These are phyloP conservation scores for Ottelia alismoides DNA, from an alignment of 106 monocot species.

Conservation along the genomic window DNA sequence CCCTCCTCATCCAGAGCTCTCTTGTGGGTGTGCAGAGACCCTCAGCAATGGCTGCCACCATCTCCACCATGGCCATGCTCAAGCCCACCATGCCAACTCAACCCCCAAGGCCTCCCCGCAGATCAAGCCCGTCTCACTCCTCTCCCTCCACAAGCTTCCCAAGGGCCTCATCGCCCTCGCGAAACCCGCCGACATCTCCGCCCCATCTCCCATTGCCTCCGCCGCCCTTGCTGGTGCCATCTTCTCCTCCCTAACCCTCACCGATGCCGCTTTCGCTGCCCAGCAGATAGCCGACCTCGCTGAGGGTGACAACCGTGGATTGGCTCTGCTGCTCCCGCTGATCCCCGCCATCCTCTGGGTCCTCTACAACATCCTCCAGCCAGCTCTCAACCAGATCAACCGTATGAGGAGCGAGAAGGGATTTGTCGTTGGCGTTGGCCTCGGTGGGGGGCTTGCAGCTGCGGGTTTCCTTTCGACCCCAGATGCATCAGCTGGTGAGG, in stretches of 20 bases:
- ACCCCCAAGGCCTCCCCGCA: conserved; percentile 5
- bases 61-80: conserved; percentile 59
- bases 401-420: conserved; percentile 54
- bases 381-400: conserved; percentile 63
- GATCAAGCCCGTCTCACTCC: conserved; percentile 31
- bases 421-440: conserved; percentile 43
- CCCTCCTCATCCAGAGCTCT: no score
- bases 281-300: conserved; percentile 81
- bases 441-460: conserved; percentile 48
- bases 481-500: conserved; percentile 30
- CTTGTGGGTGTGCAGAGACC: no score
- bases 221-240: conserved; percentile 55
- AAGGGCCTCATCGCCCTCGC: no score
- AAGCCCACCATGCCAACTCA: conserved; percentile 23
- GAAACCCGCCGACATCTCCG: background rate
- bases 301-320: conserved; percentile 73
- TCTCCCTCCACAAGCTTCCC: conserved; percentile 16
- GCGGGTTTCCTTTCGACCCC: conserved; percentile 34
- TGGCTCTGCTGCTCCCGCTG: conserved; percentile 67
- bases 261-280: conserved; percentile 66
- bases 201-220: conserved; percentile 5
- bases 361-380: conserved; percentile 66
- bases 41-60: conserved; percentile 35
- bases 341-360: conserved; percentile 64
- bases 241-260: conserved; percentile 46